Evolutionary conservation across 2,329 filamentous ascomycete genomes (phyloP), one percentile per base, ranked within the genome.

Genomic region (Blastomyces parvus): DNA sequence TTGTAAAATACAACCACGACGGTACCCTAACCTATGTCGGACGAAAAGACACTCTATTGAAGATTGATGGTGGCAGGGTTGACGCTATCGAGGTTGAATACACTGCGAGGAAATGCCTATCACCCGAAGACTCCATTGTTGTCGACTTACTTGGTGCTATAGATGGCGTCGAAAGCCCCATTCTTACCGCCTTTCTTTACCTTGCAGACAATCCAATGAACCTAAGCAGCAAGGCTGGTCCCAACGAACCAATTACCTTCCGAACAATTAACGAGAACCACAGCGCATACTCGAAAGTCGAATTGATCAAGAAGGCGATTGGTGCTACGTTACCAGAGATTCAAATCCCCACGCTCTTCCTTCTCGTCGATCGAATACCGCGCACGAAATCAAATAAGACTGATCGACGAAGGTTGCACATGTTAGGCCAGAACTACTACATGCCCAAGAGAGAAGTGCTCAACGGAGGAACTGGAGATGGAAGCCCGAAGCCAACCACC

Each of bases 21-120:
- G 90, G 91, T 0, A 83, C 81, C 0, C 80, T 96, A 13, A 88
- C 95, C 72, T 95, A 89, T 70, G 80, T 91, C 33, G 92, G 92
- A 0, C 86, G 92, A 8, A 86, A 96, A 11, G 83, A 84, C 2
- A 84, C 85, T 58, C 92, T 96, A 73, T 86, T 95, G 65, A 96
- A 96, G 73, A 80, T 96, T 4, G 84, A 91, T 17, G 91, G 91
- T 0, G 91, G 96, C 72, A 82, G 91, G 14, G 80, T 96, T 0
- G 91, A 96, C 69, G 86, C 94, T 63, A 88, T 87, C 0, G 91
- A 96, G 76, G 93, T 96, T 74, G 89, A 93, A 71, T 84, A 90
- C 60, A 59, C 58, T 33, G 58, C 58, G 19, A 25, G 58, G 9
- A 59, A 59, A 48, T 59, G 58, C n/a, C 58, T 59, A 36, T 1